Conservation (phyloP, 2,329 filamentous ascomycete genomes). For the Apiospora malaysiana region DNA sequence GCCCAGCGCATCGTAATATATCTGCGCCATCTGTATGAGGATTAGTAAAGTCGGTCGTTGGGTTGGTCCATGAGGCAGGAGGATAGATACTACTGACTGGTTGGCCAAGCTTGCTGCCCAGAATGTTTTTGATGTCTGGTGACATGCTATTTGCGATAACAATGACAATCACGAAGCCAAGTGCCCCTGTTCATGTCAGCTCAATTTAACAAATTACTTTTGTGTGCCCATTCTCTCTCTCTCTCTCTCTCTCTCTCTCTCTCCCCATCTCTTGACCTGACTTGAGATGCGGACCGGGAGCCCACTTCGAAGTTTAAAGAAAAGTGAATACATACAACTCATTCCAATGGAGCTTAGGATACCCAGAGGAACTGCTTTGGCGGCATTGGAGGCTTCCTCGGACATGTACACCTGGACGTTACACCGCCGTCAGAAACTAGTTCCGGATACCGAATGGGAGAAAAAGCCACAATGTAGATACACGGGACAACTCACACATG, state of each 20-base stretch:
- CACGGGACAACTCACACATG: not conserved
- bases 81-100: not conserved
- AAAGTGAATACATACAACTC: too few species aligned
- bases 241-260: too few species aligned
- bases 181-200: not conserved
- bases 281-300: too few species aligned
- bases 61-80: too few species aligned
- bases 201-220: not conserved
- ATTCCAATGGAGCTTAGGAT: constrained; percentile 2
- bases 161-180: constrained; percentile 15
- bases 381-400: constrained; percentile 19
- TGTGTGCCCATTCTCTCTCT: too few species aligned
- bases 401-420: not conserved
- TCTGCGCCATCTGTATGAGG: constrained; percentile 6
- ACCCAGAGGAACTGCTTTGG: not conserved
- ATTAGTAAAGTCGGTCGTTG: not conserved
- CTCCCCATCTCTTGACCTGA: too few species aligned
- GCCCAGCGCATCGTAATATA: constrained; percentile 12
- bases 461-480: not conserved
- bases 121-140: not conserved
- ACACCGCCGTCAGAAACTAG: not conserved
- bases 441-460: not conserved
- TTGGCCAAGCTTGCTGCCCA: not conserved
- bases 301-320: too few species aligned
- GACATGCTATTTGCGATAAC: constrained; percentile 14